Base-by-base conservation (phyloP, 768 basidiomycete species). In the Crepidotus variabilis region DNA sequence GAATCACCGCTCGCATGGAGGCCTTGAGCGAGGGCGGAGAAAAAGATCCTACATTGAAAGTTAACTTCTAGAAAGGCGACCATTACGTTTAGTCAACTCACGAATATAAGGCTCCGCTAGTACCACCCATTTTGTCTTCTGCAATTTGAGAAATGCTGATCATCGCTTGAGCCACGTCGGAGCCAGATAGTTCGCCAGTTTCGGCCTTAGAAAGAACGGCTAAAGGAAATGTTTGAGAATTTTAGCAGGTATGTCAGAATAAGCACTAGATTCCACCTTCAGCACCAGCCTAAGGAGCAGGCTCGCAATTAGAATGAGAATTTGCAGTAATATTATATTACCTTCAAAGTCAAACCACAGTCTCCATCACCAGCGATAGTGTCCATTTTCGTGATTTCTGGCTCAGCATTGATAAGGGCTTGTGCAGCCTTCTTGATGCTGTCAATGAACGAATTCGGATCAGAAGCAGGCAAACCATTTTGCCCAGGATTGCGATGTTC, bases 21-120 rank as follows among this genome's bases (percentile, higher is more conserved):
- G 2, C 82, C 83, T 71, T 91, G 90, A 0, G 90, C 88, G 9
- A 96, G 81, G 3, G 84, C 89, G 10, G 92, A 92, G 76, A 94
- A 93, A 75, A 94, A 95, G 58, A 96, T 95, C 1, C 93, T 94
- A 65, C 1, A 53, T 9, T 21, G 14, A 20, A 7, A 20, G 39
- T 49, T 20, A 51, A 13, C 8, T 18, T 16, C 9, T 34, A 14
- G 52, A 21, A 16, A 14, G 18, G 8, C 5, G 20, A 6, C 35
- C 13, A 18, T 21, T 21, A 52, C 18, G 11, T 32, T 21, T 36
- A 51, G 9, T n/a, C 21, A 10, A 82, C 90, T 56, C 61, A 92
- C 91, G 93, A 94, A 69, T 94, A 96, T 23, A 96, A 69, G 0
- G 93, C 92, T 2, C 94, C 94, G 60, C 88, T 90, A 6, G 94